Conservation (phyloP, 352 stramenopile genomes). For the Phytopythium oedochilum region DNA sequence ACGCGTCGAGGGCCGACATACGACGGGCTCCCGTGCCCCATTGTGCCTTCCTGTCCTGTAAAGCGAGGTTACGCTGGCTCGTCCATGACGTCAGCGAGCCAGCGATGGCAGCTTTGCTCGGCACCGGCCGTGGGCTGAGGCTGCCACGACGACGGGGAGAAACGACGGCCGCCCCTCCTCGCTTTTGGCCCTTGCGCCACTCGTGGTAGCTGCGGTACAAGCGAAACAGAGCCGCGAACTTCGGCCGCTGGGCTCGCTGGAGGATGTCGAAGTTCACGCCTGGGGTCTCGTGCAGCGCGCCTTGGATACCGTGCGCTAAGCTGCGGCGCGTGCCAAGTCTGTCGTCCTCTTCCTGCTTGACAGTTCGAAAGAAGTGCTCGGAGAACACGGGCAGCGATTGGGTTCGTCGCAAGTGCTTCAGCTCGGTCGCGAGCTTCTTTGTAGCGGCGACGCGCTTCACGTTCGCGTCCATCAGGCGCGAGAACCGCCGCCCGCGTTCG, state of each 20-base stretch:
- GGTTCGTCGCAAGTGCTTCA: constrained; percentile 32
- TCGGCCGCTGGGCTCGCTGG: constrained; percentile 36
- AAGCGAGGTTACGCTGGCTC: neutral
- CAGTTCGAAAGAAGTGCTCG: constrained; percentile 27
- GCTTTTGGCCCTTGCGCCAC: constrained; percentile 19
- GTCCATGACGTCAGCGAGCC: neutral
- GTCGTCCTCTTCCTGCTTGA: constrained; percentile 19
- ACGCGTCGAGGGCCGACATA: neutral
- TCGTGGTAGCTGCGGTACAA: constrained; percentile 35
- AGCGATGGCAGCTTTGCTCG: neutral
- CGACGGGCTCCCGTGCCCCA: neutral
- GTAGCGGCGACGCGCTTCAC: neutral
- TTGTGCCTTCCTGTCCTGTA: neutral
- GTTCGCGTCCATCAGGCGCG: constrained; percentile 5
- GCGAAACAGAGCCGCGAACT: constrained; percentile 35
- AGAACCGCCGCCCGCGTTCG: neutral
- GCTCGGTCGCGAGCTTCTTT: neutral
- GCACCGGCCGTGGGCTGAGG: neutral
- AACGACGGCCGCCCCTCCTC: neutral
- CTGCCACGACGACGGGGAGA: neutral
- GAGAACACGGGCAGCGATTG: constrained; percentile 47
- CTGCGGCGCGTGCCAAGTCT: neutral
- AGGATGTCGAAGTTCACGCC: constrained; percentile 61
- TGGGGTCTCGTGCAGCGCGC: neutral
- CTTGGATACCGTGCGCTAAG: constrained; percentile 3